Conservation (phyloP, 352 stramenopile genomes). For the Lagenidium giganteum region DNA sequence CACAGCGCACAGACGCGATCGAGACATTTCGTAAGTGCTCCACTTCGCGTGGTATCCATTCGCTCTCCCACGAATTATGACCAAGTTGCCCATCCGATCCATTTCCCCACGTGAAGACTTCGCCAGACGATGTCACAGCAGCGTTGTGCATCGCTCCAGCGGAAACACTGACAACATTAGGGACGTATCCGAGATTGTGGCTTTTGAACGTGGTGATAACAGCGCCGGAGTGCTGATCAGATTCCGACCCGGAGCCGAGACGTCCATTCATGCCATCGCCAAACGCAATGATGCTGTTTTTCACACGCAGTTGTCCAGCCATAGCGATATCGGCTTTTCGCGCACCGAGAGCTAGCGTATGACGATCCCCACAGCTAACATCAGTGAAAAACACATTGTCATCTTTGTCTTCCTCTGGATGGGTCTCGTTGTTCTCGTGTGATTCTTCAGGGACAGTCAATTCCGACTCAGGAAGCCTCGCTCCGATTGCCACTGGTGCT, state of each 20-base stretch:
- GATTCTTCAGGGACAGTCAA: too few species aligned
- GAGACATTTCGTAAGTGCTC: constrained; percentile 33
- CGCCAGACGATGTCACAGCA: constrained; percentile 35
- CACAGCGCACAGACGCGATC: constrained; percentile 26
- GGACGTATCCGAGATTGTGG: constrained; percentile 9
- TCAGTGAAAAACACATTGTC: constrained; percentile 47
- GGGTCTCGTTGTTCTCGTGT: not conserved
- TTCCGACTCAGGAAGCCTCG: too few species aligned
- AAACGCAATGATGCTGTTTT: constrained; percentile 51
- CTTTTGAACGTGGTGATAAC: constrained; percentile 34
- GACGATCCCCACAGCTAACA: constrained; percentile 62
- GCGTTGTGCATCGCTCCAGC: constrained; percentile 46
- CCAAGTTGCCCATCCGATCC: constrained; percentile 54
- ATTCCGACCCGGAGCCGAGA: constrained; percentile 48
- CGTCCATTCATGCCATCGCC: constrained; percentile 66
- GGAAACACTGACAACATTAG: constrained; percentile 33
- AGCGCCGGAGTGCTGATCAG: constrained; percentile 30
- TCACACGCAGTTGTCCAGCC: constrained; percentile 6
- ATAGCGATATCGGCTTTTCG: not conserved
- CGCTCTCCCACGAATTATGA: constrained; percentile 35
- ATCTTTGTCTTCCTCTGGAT: constrained; percentile 9
- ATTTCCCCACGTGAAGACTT: constrained; percentile 67
- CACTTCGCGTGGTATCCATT: constrained; percentile 55
- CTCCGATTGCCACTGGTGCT: too few species aligned
- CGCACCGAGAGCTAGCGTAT: constrained; percentile 43